These are phyloP conservation scores for Colletotrichum sublineola DNA, from an alignment of 2,329 filamentous ascomycete genomes.

Conservation along the genomic window DNA sequence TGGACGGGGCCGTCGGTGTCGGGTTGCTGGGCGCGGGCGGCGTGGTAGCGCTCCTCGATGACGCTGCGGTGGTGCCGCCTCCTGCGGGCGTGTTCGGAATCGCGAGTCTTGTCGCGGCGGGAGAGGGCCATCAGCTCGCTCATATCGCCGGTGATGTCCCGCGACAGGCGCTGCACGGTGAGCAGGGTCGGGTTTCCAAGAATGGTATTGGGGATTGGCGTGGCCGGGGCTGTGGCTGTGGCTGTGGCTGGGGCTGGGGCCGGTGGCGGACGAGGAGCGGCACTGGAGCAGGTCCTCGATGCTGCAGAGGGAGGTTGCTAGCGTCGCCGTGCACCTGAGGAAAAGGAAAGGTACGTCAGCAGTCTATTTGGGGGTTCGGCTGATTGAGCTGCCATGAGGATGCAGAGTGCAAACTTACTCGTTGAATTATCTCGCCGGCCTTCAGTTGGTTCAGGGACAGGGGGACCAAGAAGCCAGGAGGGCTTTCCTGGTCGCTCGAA, in stretches of 20 bases:
- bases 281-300: constrained; percentile 10
- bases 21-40: background rate
- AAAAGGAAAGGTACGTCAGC: background rate
- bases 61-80: background rate
- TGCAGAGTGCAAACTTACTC: background rate
- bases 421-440: constrained; percentile 12
- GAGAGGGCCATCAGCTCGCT: constrained; percentile 9
- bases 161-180: constrained; percentile 3
- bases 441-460: constrained; percentile 20
- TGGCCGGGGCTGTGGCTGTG: background rate
- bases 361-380: background rate
- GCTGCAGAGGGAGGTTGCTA: constrained; percentile 1
- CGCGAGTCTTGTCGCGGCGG: background rate
- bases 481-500: background rate
- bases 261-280: background rate
- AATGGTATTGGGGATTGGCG: background rate
- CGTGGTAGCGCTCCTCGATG: background rate
- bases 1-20: background rate
- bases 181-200: constrained; percentile 2
- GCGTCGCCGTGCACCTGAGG: constrained; percentile 10
- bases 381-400: background rate
- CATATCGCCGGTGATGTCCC: constrained; percentile 7
- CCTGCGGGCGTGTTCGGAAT: background rate
- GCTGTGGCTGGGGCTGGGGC: too few species aligned
- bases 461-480: background rate